Evolutionary conservation across 257 asterid species (phyloP), one percentile per base, ranked within the genome.

Genomic region (Haberlea rhodopensis): DNA sequence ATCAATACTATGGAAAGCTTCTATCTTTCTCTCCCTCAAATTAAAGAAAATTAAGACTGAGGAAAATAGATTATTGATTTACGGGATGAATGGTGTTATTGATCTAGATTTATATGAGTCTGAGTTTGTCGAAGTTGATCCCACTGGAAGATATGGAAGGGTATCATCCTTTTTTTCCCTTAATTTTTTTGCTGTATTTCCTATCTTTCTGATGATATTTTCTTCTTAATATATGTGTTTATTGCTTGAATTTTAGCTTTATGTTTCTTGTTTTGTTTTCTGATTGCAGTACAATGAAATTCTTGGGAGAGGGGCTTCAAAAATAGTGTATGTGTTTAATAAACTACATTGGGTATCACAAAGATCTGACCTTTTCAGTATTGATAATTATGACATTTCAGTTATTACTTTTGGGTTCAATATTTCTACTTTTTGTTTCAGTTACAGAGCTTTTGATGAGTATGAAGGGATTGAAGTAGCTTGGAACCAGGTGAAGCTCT

Each of bases 401-500:
- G 24, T 71, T 21, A 22, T 26, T 59, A 27, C 29, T 53, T 66
- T 53, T 63, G 60, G 29, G 48, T 74, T 51, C 18, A 18, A 3
- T 49, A 34, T 49, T 9, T 24, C 43, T 27, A n/a, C 5, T 19
- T 29, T 52, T 25, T 24, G 11, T 51, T 31, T 71, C 84, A 90
- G 97, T 66, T 91, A 86, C 55, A 86, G 90, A 73, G 96, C 95
- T 58, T 91, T 91, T 78, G 96, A 91, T 84, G 98, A 89, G 85
- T 91, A 87, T 73, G 96, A 91, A 75, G 96, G 98, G 65, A 89
- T 91, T 69, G 98, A 91, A 71, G 98, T 91, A 29, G 98, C 96
- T 15, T 91, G 98, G 96, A 91, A 91, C 59, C 98, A 91, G 76
- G 98, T 89, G 76, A 91, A 91, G 73, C 90, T 89, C 10, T 75